Conservation (phyloP, 176 grass and related monocot genomes). For the Juncus inflexus region DNA sequence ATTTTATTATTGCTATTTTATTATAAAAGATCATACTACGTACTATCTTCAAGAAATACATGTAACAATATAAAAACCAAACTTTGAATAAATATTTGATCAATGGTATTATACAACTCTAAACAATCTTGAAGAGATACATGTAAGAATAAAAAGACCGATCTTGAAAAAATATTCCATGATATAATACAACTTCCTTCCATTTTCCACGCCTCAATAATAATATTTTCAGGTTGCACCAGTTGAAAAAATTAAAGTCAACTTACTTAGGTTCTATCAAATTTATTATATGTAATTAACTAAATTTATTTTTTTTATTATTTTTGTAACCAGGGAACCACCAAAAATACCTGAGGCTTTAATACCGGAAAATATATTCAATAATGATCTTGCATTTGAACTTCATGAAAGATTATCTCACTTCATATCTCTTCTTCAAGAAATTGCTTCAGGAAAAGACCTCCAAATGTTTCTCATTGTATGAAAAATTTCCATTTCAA, state of each 20-base stretch:
- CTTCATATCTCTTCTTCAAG: conserved; percentile 36
- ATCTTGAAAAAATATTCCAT: no score
- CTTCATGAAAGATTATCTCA: conserved; percentile 40
- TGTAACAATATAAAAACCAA: conserved; percentile 8
- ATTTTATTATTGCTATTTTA: no score
- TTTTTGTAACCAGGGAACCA: conserved; percentile 33
- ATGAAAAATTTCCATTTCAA: conserved; percentile 16
- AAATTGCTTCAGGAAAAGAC: conserved; percentile 76
- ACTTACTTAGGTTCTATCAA: background rate
- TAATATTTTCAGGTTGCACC: no score
- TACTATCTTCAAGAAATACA: background rate
- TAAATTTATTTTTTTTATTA: background rate
- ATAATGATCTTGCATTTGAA: conserved; percentile 41
- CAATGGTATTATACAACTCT: no score
- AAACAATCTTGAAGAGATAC: no score
- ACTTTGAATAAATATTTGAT: background rate
- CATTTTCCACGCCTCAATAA: no score
- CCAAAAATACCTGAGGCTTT: conserved; percentile 58
- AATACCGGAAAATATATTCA: conserved; percentile 55
- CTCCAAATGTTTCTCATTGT: conserved; percentile 74
- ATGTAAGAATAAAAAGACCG: no score
- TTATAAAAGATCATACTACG: no score
- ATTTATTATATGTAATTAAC: conserved; percentile 10
- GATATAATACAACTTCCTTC: no score
- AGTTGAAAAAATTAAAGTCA: background rate